Evolutionary conservation across 106 monocot genomes (phyloP), one percentile per base, ranked within the genome.

Genomic region (Dioscorea zingiberensis): DNA sequence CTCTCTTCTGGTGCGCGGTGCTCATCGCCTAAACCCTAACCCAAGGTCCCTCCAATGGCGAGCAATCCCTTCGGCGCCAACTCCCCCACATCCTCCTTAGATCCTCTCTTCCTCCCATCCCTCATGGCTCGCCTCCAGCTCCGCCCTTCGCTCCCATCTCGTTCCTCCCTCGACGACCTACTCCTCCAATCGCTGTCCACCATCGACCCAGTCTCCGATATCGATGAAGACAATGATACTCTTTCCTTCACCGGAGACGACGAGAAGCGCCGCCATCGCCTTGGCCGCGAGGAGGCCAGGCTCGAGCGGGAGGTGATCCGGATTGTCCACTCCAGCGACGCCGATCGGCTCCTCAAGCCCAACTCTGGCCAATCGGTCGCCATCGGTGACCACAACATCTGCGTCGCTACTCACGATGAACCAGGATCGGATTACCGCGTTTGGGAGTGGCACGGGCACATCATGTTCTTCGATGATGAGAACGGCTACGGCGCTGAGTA

Each of bases 401-500:
- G 97, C 69, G 86, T 93, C 17, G 97, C 86, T 7, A 74, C 75
- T 64, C 92, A 93, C 69, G 85, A 83, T 53, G 97, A 98, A 44
- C 24, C 72, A 10, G 79, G 66, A 15, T 75, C 79, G 14, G 84
- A 86, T 72, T 86, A 98, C 60, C 59, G 89, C 13, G 83, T 98
- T 0, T 98, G 97, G 97, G 97, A 98, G 69, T 98, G 97, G 97
- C 97, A 98, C 63, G 97, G 97, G 8, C 97, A 98, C 62, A 66
- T 98, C 30, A 93, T 93, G 97, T 46, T 98, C 51, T 98, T 85
- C 64, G 92, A 98, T 44, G 86, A 93, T 66, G 86, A 86, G 63
- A 84, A 80, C 28, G 97, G 97, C 22, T 93, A 86, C 70, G 72
- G 76, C 0, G 85, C 97, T 2, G 97, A 98, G 78, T 98, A 98